Percentiles rank a stretch among this genome's conserved stretches.
phyloP scores from a whole-genome alignment of 768 basidiomycete species.

The Aureoboletus auriporus region DNA sequence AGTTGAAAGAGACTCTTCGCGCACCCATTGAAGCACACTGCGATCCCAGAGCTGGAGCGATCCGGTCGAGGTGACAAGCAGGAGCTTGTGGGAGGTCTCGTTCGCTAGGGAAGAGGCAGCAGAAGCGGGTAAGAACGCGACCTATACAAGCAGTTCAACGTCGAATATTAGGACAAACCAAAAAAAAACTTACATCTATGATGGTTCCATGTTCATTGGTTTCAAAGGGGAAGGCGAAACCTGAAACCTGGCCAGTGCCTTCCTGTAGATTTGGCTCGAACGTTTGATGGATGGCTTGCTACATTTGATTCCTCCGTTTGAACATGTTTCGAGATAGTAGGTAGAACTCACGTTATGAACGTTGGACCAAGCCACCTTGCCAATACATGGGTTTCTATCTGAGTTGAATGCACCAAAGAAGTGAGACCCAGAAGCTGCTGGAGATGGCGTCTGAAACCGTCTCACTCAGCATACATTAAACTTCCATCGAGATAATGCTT shows the following conservation, averaged over 20 bases:
- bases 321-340: background rate
- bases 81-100: slow-evolving; percentile 36
- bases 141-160: slow-evolving; percentile 29
- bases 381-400: slow-evolving; percentile 50
- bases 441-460: slow-evolving; percentile 36
- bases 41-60: slow-evolving; percentile 72
- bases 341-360: slow-evolving; percentile 41
- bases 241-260: slow-evolving; percentile 44
- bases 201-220: slow-evolving; percentile 64
- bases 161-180: background rate
- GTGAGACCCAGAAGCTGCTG: slow-evolving; percentile 42
- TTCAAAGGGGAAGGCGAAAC: slow-evolving; percentile 62
- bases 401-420: slow-evolving; percentile 56
- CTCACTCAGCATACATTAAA: background rate
- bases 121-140: slow-evolving; percentile 47
- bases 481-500: slow-evolving; percentile 4
- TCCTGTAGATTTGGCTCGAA: slow-evolving; percentile 46
- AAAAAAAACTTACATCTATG: slow-evolving; percentile 42
- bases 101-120: slow-evolving; percentile 32
- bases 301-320: slow-evolving; percentile 1
- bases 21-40: slow-evolving; percentile 59
- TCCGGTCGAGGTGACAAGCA: slow-evolving; percentile 72
- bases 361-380: slow-evolving; percentile 67
- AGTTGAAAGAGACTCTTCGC: slow-evolving; percentile 76
- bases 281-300: slow-evolving; percentile 56